Evolutionary conservation across 345 rosid genomes (phyloP).

Genomic region (Moringa oleifera): DNA sequence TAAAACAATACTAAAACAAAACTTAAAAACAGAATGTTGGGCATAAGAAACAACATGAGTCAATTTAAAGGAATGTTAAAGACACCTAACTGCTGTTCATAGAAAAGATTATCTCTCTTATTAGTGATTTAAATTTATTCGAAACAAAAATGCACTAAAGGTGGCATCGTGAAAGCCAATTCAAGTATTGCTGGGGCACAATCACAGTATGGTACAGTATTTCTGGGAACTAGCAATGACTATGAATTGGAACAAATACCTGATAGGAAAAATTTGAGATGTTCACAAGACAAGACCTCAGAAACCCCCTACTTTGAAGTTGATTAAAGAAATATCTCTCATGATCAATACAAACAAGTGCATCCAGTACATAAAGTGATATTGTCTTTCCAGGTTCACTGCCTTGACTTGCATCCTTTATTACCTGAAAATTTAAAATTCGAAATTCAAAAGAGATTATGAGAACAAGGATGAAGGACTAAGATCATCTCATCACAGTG

Average conservation of each 20-base stretch:
- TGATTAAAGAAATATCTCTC: constrained; percentile 84
- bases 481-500: no score
- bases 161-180: neutral
- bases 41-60: no score
- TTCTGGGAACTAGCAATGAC: neutral
- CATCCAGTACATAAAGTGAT: constrained; percentile 85
- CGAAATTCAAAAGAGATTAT: neutral
- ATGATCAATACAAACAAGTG: constrained; percentile 73
- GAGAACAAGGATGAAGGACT: no score
- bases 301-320: constrained; percentile 91
- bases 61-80: no score
- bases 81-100: no score
- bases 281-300: constrained; percentile 65
- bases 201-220: neutral
- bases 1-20: no score
- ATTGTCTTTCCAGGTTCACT: constrained; percentile 90
- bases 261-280: constrained; percentile 63
- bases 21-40: no score
- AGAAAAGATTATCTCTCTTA: no score
- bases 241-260: constrained; percentile 35
- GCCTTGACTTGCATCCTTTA: constrained; percentile 82
- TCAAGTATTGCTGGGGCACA: neutral
- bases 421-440: constrained; percentile 47
- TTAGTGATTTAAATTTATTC: neutral
- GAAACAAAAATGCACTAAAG: neutral